Conservation (phyloP, 306 rosid species). For the Arachis stenosperma region DNA sequence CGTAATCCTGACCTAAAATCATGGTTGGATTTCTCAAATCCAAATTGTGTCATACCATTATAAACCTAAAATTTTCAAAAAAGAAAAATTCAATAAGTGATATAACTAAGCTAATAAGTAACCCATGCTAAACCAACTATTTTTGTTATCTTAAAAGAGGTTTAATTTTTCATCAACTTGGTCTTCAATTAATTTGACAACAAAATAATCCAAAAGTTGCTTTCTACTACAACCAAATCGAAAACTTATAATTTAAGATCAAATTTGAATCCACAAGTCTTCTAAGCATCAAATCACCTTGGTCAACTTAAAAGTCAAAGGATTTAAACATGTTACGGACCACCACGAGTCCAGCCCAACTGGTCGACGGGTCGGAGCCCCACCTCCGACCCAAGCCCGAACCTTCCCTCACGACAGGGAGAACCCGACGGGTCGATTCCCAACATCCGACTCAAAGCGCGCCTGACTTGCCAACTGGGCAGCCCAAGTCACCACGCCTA, state of each 20-base stretch:
- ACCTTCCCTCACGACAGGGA: no score
- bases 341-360: no score
- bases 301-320: constrained; percentile 3
- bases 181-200: constrained; percentile 8
- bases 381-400: no score
- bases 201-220: constrained; percentile 18
- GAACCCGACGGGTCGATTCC: no score
- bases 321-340: no score
- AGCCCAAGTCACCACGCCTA: no score
- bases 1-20: constrained; percentile 70
- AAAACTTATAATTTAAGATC: constrained; percentile 11
- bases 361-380: no score
- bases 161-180: background rate
- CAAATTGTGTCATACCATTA: constrained; percentile 86
- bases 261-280: constrained; percentile 17
- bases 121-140: background rate
- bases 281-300: constrained; percentile 1
- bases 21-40: constrained; percentile 65
- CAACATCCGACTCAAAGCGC: no score
- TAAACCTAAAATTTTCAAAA: constrained; percentile 70
- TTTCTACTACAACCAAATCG: constrained; percentile 14
- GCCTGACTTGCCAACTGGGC: no score
- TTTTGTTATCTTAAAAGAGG: background rate
- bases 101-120: constrained; percentile 14
- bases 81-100: constrained; percentile 18